Percentiles rank a stretch among this genome's conserved stretches.
These are phyloP conservation scores for Catharanthus roseus DNA, from an alignment of 257 asterid genomes.

Conservation along the genomic window DNA sequence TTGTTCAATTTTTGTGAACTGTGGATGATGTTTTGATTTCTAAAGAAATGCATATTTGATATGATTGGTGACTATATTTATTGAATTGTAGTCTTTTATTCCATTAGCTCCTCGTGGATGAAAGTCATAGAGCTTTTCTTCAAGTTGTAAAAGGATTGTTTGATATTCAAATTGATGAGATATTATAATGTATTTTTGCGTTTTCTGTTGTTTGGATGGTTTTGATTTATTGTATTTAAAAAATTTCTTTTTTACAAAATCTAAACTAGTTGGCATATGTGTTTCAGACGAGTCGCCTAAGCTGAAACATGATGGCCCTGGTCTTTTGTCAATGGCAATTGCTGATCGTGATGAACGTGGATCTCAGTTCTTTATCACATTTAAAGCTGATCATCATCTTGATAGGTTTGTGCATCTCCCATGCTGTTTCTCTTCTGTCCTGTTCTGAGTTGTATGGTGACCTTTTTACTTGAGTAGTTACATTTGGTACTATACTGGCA, in stretches of 20 bases:
- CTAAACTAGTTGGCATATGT: not conserved
- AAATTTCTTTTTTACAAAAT: not conserved
- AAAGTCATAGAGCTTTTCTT: not conserved
- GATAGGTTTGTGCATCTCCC: conserved; percentile 53
- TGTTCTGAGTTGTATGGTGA: not conserved
- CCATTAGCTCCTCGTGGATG: not conserved
- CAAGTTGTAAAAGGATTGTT: not conserved
- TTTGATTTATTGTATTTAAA: not conserved
- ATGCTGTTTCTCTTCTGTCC: not conserved
- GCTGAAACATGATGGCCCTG: conserved; percentile 79
- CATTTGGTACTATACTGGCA: not conserved
- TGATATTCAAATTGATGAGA: conserved; percentile 11
- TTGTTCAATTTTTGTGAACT: not conserved
- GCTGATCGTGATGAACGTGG: conserved; percentile 90
- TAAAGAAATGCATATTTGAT: not conserved
- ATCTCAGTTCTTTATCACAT: conserved; percentile 72
- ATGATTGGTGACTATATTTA: not conserved
- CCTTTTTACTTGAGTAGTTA: not conserved
- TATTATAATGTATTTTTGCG: not conserved
- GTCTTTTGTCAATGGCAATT: conserved; percentile 86
- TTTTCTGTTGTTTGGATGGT: not conserved
- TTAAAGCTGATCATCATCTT: conserved; percentile 87
- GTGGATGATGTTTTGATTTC: not conserved
- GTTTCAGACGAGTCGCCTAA: conserved; percentile 76
- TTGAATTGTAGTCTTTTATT: not conserved